Evolutionary conservation across 2,329 filamentous ascomycete genomes (phyloP).

Genomic region (Sclerotinia minor): DNA sequence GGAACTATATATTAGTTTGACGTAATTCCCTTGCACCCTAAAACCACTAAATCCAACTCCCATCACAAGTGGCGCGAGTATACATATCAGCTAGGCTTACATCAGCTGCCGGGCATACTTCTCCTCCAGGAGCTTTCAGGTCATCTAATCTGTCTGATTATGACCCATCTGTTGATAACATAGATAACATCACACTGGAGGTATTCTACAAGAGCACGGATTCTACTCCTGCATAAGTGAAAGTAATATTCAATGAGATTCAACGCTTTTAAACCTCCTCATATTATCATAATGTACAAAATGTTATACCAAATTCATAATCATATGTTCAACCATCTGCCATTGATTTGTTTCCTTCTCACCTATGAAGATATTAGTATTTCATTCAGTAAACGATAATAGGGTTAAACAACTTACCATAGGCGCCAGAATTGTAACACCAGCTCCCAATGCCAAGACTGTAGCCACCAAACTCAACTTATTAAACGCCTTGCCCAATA

Average conservation of each 20-base stretch:
- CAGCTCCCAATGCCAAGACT: slow-evolving; percentile 74
- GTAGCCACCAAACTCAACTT: slow-evolving; percentile 83
- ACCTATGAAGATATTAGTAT: slow-evolving; percentile 49
- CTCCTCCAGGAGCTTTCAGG: too few relatives aligned
- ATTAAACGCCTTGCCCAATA: slow-evolving; percentile 90
- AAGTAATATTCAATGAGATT: not conserved
- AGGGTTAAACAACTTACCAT: slow-evolving; percentile 63
- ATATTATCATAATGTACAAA: slow-evolving; percentile 21
- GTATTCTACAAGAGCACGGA: not conserved
- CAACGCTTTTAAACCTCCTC: not conserved
- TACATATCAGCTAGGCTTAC: not conserved
- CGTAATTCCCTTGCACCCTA: not conserved
- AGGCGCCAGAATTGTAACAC: slow-evolving; percentile 76
- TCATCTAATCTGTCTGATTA: not conserved
- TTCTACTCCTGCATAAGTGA: not conserved
- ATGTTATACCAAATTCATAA: slow-evolving; percentile 27
- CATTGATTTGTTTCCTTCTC: slow-evolving; percentile 67
- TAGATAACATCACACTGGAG: not conserved
- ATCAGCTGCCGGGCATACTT: not conserved
- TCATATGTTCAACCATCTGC: slow-evolving; percentile 52
- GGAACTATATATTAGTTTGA: too few relatives aligned
- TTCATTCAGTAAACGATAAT: not conserved
- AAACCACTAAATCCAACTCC: not conserved
- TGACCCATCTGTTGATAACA: not conserved
- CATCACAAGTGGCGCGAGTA: not conserved